These are phyloP conservation scores for Penicillium hesseltinei DNA, from an alignment of 2,329 filamentous ascomycete species.

Conservation along the genomic window DNA sequence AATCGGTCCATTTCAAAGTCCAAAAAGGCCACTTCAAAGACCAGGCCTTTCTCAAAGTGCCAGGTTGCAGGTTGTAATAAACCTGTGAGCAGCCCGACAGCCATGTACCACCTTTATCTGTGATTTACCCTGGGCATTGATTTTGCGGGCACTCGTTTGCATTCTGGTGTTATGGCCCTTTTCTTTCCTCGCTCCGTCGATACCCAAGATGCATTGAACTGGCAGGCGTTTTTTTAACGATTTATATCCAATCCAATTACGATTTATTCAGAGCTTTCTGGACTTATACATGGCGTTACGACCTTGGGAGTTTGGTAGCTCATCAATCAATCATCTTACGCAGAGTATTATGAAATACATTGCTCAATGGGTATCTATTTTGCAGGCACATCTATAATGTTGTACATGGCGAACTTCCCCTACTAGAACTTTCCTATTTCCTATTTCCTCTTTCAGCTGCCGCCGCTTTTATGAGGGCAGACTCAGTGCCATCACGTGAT, in stretches of 20 bases:
- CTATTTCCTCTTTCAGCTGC: not conserved
- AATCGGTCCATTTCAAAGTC: slow-evolving; percentile 39
- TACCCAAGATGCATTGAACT: slow-evolving; percentile 26
- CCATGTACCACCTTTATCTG: slow-evolving; percentile 51
- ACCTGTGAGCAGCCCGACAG: slow-evolving; percentile 36
- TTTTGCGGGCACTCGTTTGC: slow-evolving; percentile 14
- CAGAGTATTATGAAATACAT: not conserved
- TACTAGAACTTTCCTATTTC: not conserved
- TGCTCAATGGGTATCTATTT: not conserved
- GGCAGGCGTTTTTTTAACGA: slow-evolving; percentile 16
- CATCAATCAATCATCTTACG: not conserved
- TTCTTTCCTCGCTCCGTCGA: slow-evolving; percentile 15
- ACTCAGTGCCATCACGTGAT: not conserved
- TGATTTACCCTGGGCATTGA: slow-evolving; percentile 25
- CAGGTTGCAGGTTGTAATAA: slow-evolving; percentile 44
- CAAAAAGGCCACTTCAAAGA: slow-evolving; percentile 33
- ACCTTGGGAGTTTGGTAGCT: not conserved
- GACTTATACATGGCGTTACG: not conserved
- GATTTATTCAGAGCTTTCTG: not conserved
- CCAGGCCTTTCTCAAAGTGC: slow-evolving; percentile 46
- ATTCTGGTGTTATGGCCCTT: slow-evolving; percentile 22
- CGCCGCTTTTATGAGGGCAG: not conserved
- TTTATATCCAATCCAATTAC: slow-evolving; percentile 3
- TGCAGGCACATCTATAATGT: not conserved
- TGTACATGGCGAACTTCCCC: not conserved